These are phyloP conservation scores for Talaromyces sp. DNA, from an alignment of 2,329 filamentous ascomycete species.

Conservation along the genomic window DNA sequence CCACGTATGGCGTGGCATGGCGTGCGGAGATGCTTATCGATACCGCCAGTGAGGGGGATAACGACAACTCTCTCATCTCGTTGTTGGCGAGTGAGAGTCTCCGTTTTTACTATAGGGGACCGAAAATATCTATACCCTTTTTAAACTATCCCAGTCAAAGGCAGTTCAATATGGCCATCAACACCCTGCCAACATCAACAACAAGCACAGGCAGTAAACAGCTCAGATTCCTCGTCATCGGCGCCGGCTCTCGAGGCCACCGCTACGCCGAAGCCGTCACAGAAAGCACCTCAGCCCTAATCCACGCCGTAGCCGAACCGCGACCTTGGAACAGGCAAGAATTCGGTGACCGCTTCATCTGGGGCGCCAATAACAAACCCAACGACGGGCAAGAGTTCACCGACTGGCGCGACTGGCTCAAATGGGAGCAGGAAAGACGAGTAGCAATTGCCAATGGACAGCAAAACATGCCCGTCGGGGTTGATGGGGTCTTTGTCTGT, in stretches of 20 bases:
- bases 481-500: conserved; percentile 68
- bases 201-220: conserved; percentile 22
- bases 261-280: conserved; percentile 69
- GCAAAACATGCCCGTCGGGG: conserved; percentile 44
- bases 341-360: conserved; percentile 72
- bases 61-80: neutral
- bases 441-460: conserved; percentile 25
- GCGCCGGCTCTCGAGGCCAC: conserved; percentile 75
- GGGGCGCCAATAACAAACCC: conserved; percentile 53
- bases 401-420: conserved; percentile 73
- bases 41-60: neutral
- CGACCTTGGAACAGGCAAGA: conserved; percentile 70
- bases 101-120: too few relatives aligned
- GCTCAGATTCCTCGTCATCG: conserved; percentile 73
- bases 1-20: conserved; percentile 12
- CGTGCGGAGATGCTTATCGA: conserved; percentile 17
- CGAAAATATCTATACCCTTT: too few relatives aligned
- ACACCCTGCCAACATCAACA: neutral
- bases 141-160: too few relatives aligned
- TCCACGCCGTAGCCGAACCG: conserved; percentile 80
- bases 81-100: neutral
- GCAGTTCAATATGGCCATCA: conserved; percentile 1
- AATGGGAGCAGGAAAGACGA: conserved; percentile 66
- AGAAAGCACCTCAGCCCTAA: conserved; percentile 63
- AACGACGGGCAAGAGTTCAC: conserved; percentile 66